These are phyloP conservation scores for Solanum corneliomulleri DNA, from an alignment of 257 asterid species.

Conservation along the genomic window DNA sequence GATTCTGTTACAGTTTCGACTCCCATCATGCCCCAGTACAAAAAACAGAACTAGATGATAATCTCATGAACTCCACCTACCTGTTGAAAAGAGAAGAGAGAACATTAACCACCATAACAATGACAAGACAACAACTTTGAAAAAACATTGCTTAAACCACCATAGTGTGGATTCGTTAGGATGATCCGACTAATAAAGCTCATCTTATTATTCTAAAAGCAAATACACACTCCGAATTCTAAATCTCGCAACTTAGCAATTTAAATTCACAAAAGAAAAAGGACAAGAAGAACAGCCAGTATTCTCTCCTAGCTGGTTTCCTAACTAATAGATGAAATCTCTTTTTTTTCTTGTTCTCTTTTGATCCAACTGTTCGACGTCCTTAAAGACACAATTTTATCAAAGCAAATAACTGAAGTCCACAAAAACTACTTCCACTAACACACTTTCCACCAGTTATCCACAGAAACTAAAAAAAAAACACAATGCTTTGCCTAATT, in stretches of 20 bases:
- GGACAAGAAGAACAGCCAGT: neutral
- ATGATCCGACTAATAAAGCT: neutral
- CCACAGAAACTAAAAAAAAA: neutral
- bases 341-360: neutral
- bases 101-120: constrained; percentile 1
- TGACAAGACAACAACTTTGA: neutral
- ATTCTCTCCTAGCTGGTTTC: neutral
- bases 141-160: neutral
- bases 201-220: neutral
- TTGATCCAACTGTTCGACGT: neutral
- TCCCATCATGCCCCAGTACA: constrained; percentile 34
- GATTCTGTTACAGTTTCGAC: constrained; percentile 43
- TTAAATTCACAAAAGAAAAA: neutral
- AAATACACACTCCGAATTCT: neutral
- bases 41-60: neutral
- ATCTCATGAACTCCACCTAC: constrained; percentile 18
- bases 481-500: neutral
- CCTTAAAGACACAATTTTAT: neutral
- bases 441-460: neutral
- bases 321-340: neutral
- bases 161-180: neutral
- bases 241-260: neutral
- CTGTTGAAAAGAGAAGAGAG: neutral
- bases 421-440: neutral
- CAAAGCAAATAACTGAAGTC: neutral